Conservation (phyloP, 2,329 filamentous ascomycete species). For the Botryotinia calthae region DNA sequence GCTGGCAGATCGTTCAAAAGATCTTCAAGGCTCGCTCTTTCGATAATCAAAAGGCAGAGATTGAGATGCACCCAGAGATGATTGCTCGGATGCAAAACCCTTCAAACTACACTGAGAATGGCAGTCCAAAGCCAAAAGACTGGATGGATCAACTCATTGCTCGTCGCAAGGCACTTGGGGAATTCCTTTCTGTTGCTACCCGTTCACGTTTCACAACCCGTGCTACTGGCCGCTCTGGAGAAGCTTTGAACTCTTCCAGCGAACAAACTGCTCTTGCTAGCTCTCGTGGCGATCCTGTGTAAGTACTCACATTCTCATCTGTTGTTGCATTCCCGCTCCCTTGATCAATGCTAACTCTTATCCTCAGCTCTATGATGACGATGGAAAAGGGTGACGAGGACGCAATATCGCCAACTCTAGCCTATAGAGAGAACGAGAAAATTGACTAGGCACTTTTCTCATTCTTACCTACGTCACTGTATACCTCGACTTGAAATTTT, state of each 20-base stretch:
- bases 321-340: not conserved
- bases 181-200: constrained; percentile 6
- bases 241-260: not conserved
- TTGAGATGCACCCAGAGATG: constrained; percentile 19
- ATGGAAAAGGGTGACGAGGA: constrained; percentile 15
- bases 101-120: constrained; percentile 13
- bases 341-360: not conserved
- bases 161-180: constrained; percentile 3
- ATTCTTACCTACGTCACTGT: not conserved
- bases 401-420: not conserved
- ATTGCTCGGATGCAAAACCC: constrained; percentile 9
- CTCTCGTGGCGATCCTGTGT: constrained; percentile 10
- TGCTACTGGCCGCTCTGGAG: not conserved
- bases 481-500: not conserved
- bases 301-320: not conserved
- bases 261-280: not conserved
- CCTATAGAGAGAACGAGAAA: constrained; percentile 8
- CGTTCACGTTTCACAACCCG: constrained; percentile 5
- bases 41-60: constrained; percentile 19
- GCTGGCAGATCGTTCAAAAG: constrained; percentile 43
- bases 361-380: constrained; percentile 12
- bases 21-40: constrained; percentile 30
- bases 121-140: constrained; percentile 13
- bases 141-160: constrained; percentile 17
- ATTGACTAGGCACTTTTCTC: not conserved